A percentile compares a stretch with the other conserved stretches of the same genome.
phyloP scores from a whole-genome alignment of 2,329 filamentous ascomycete genomes.

The Albophoma yamanashiensis region DNA sequence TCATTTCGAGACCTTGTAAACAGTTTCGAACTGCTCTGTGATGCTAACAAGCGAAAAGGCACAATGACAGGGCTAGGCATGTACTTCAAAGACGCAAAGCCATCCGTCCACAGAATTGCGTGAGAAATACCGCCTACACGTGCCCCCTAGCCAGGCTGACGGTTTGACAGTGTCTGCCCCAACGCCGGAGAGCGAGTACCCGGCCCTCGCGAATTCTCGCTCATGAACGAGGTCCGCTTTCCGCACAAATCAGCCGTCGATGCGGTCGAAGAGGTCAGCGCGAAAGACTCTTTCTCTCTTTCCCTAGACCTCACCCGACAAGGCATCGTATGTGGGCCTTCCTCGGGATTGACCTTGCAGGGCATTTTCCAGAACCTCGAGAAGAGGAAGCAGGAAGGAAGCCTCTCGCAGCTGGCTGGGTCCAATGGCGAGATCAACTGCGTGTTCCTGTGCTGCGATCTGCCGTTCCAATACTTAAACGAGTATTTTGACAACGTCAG shows the following conservation, averaged over 20 bases:
- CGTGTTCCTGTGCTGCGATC: slow-evolving; percentile 51
- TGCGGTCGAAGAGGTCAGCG: slow-evolving; percentile 43
- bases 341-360: slow-evolving; percentile 45
- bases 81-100: slow-evolving; percentile 39
- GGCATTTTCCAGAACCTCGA: slow-evolving; percentile 38
- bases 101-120: slow-evolving; percentile 30
- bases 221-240: slow-evolving; percentile 42
- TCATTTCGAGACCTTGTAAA: background rate
- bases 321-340: slow-evolving; percentile 50
- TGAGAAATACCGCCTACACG: slow-evolving; percentile 2
- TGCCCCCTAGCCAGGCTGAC: slow-evolving; percentile 3
- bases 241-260: slow-evolving; percentile 46
- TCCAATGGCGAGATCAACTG: slow-evolving; percentile 36
- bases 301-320: slow-evolving; percentile 45
- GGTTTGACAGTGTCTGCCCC: slow-evolving; percentile 38
- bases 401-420: slow-evolving; percentile 31
- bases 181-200: slow-evolving; percentile 46
- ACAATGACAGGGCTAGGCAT: slow-evolving; percentile 38
- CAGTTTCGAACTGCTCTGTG: too few species aligned
- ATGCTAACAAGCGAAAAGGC: slow-evolving; percentile 13
- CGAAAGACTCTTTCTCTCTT: slow-evolving; percentile 38
- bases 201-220: slow-evolving; percentile 40
- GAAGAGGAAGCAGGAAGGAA: slow-evolving; percentile 33
- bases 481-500: slow-evolving; percentile 47
- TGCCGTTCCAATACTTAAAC: slow-evolving; percentile 51